Evolutionary conservation across 805 yeast genomes (phyloP), one percentile per base, ranked within the genome.

Genomic region (Ogataea dorogensis): DNA sequence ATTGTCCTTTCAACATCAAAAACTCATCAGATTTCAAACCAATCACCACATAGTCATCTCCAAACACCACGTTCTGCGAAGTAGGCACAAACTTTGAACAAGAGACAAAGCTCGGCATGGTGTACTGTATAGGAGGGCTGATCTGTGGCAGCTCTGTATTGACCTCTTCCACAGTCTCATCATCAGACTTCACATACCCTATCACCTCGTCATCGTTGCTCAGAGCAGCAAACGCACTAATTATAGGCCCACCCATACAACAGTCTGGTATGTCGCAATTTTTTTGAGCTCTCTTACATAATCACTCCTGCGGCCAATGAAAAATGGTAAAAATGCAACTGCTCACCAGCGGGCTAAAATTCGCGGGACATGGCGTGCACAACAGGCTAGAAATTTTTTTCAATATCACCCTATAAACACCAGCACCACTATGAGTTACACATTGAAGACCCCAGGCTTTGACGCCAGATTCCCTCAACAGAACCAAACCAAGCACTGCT

Each of bases 401-500:
- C 26, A 12, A 35, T 29, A 35, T 35, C 39, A 29, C 39, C 33
- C 39, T 29, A 36, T n/a, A n/a, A n/a, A n/a, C n/a, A n/a, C n/a
- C n/a, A n/a, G n/a, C n/a, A n/a, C 18, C 38, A 49, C 28, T 31
- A 65, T 64, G 68, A 51, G 67, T 40, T 56, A 68, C 53, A 73
- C 74, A 53, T 63, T 77, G 51, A 75, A 68, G 54, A 79, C 83
- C 40, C 81, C 78, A 59, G 84, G 83, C 44, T 84, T 84, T 71
- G 95, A 86, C 67, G 83, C 95, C 59, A 82, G 96, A 68, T 89
- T 89, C 80, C 98, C 98, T 53, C 79, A 87, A 75, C 89, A 81
- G 68, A 91, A 91, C 80, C 98, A 91, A 71, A 86, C 97, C 58
- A 88, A 84, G 73, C 96, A 91, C 76, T 93, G 98, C 76, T 94